These are phyloP conservation scores for Colletotrichum orbiculare DNA, from an alignment of 2,329 filamentous ascomycete genomes.

Conservation along the genomic window DNA sequence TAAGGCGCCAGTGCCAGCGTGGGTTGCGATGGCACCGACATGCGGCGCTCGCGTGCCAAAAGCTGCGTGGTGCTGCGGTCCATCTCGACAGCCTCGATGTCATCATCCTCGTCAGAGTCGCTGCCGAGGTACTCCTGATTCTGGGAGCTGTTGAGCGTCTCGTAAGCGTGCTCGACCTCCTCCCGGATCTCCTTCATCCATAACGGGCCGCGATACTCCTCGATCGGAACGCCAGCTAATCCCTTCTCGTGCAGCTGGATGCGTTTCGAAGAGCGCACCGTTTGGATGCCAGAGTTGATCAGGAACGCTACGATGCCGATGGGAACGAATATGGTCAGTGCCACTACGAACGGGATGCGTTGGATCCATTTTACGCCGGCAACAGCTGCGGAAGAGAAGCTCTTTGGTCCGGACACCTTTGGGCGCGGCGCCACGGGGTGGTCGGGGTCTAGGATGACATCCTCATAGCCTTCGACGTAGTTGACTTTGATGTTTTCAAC, in stretches of 20 bases:
- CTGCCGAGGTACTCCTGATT: slow-evolving; percentile 76
- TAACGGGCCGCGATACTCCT: slow-evolving; percentile 76
- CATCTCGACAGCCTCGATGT: slow-evolving; percentile 50
- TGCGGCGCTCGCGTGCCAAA: slow-evolving; percentile 54
- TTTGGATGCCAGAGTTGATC: slow-evolving; percentile 81
- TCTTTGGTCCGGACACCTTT: slow-evolving; percentile 42
- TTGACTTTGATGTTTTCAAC: slow-evolving; percentile 76
- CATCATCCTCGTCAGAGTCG: slow-evolving; percentile 58
- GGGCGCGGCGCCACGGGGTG: slow-evolving; percentile 67
- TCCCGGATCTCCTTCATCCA: slow-evolving; percentile 80
- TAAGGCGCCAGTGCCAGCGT: slow-evolving; percentile 81
- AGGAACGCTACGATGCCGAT: slow-evolving; percentile 78
- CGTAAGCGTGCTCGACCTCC: slow-evolving; percentile 82
- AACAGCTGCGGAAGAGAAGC: slow-evolving; percentile 47
- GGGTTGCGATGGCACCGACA: slow-evolving; percentile 63
- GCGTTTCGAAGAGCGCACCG: slow-evolving; percentile 76
- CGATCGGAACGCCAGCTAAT: slow-evolving; percentile 72
- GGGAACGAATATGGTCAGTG: slow-evolving; percentile 78
- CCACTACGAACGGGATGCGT: slow-evolving; percentile 71
- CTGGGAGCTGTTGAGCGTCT: slow-evolving; percentile 76
- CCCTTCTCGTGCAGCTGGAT: slow-evolving; percentile 82
- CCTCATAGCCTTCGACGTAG: slow-evolving; percentile 78
- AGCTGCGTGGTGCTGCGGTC: slow-evolving; percentile 51
- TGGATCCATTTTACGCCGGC: slow-evolving; percentile 52
- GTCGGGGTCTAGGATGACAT: slow-evolving; percentile 78